These are phyloP conservation scores for Oryza brachyantha DNA, from an alignment of 176 grass and related monocot species.

Conservation along the genomic window DNA sequence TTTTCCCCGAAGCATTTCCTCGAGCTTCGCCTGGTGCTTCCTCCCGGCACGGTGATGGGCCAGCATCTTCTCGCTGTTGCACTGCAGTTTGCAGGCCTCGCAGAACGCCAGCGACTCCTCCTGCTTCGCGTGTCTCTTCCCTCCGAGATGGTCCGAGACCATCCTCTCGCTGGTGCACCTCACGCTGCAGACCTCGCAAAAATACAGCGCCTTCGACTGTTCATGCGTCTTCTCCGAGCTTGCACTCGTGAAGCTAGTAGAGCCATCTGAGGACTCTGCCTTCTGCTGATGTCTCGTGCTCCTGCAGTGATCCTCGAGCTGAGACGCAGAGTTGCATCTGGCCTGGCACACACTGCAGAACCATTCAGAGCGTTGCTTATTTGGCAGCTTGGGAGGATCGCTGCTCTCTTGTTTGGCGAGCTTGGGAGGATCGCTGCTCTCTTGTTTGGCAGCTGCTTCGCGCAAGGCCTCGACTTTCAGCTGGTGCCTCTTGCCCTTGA, in stretches of 20 bases:
- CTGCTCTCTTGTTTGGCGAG: too few species aligned
- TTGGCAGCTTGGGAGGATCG: too few species aligned
- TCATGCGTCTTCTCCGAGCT: neutral
- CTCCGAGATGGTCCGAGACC: neutral
- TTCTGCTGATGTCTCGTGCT: too few species aligned
- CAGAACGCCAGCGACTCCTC: neutral
- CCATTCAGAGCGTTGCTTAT: too few species aligned
- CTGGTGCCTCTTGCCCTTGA: slow-evolving; percentile 6
- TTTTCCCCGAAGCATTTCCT: neutral
- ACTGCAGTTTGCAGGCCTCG: slow-evolving; percentile 21
- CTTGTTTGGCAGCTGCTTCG: too few species aligned
- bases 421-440: too few species aligned
- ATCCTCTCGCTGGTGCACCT: neutral
- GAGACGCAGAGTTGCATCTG: too few species aligned
- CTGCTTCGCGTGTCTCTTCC: slow-evolving; percentile 2
- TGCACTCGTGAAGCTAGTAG: neutral
- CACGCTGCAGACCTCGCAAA: neutral
- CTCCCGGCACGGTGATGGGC: neutral
- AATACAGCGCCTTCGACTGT: neutral
- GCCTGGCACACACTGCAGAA: too few species aligned
- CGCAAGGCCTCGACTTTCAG: neutral
- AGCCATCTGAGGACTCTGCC: neutral
- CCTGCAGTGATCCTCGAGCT: too few species aligned
- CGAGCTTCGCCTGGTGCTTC: neutral
- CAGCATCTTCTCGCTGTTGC: slow-evolving; percentile 21